phyloP scores from a whole-genome alignment of 2,329 filamentous ascomycete genomes.

The Amphichorda felina region DNA sequence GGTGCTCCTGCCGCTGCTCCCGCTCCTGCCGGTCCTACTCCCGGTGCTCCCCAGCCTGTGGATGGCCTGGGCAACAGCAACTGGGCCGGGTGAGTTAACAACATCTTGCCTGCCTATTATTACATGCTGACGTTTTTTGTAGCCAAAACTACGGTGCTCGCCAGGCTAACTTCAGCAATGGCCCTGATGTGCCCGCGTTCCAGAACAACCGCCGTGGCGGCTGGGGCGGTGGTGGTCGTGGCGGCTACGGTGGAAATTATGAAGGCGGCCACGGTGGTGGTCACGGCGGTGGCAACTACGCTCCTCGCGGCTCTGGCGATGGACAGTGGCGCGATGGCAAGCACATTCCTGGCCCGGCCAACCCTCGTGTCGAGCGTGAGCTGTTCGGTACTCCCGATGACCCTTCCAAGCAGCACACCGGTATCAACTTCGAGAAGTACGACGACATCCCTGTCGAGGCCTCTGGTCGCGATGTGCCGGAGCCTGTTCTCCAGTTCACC shows the following conservation, averaged over 20 bases:
- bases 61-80: constrained; percentile 50
- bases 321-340: constrained; percentile 96
- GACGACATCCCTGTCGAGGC: constrained; percentile 98
- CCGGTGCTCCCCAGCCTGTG: constrained; percentile 9
- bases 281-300: constrained; percentile 37
- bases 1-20: constrained; percentile 7
- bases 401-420: constrained; percentile 87
- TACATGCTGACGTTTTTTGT: constrained; percentile 8
- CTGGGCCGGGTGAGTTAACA: constrained; percentile 45
- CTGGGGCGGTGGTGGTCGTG: constrained; percentile 20
- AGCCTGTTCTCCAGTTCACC: constrained; percentile 80
- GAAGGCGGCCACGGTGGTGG: constrained; percentile 26
- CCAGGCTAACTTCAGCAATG: constrained; percentile 21
- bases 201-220: constrained; percentile 18
- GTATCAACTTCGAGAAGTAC: constrained; percentile 99
- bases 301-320: constrained; percentile 76
- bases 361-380: constrained; percentile 85
- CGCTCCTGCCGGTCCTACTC: constrained; percentile 8
- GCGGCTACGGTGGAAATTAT: constrained; percentile 22
- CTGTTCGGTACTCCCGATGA: constrained; percentile 88
- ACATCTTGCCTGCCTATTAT: not conserved
- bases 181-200: constrained; percentile 10
- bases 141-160: constrained; percentile 18
- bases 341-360: constrained; percentile 81
- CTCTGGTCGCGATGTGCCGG: constrained; percentile 84